These are phyloP conservation scores for Erodium texanum DNA, from an alignment of 441 rosid genomes.

Conservation along the genomic window DNA sequence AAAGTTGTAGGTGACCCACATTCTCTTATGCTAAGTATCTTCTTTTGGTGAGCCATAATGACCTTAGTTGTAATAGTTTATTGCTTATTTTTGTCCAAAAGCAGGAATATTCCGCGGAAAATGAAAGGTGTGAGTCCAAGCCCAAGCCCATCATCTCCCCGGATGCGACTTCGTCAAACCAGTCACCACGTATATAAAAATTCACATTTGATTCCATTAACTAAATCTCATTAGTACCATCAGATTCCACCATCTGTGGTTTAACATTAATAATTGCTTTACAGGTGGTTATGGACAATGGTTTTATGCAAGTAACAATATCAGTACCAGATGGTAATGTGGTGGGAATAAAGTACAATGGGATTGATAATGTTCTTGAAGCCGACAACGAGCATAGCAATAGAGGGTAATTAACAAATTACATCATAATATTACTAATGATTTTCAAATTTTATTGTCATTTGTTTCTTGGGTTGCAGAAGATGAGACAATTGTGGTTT, in stretches of 20 bases:
- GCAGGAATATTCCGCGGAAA: not conserved
- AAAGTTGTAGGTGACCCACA: not conserved
- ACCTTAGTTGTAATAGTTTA: not conserved
- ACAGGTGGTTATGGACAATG: conserved; percentile 62
- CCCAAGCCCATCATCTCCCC: not conserved
- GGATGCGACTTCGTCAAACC: not conserved
- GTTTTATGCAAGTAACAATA: conserved; percentile 42
- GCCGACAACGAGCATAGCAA: conserved; percentile 44
- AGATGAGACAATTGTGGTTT: conserved; percentile 2
- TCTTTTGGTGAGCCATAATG: not conserved
- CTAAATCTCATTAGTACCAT: too few relatives aligned
- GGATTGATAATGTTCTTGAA: conserved; percentile 82
- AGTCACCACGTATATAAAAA: not conserved
- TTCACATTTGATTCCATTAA: not conserved
- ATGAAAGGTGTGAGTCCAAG: not conserved
- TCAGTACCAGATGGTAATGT: conserved; percentile 52
- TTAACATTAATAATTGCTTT: not conserved
- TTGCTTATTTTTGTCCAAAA: not conserved
- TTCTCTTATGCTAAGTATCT: not conserved
- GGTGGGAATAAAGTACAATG: conserved; percentile 50
- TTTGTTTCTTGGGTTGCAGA: not conserved
- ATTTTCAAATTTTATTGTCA: too few relatives aligned
- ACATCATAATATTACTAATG: too few relatives aligned
- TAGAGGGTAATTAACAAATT: conserved; percentile 4
- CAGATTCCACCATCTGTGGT: not conserved